Conservation (phyloP, 768 basidiomycete genomes). For the Naganishia onofrii region DNA sequence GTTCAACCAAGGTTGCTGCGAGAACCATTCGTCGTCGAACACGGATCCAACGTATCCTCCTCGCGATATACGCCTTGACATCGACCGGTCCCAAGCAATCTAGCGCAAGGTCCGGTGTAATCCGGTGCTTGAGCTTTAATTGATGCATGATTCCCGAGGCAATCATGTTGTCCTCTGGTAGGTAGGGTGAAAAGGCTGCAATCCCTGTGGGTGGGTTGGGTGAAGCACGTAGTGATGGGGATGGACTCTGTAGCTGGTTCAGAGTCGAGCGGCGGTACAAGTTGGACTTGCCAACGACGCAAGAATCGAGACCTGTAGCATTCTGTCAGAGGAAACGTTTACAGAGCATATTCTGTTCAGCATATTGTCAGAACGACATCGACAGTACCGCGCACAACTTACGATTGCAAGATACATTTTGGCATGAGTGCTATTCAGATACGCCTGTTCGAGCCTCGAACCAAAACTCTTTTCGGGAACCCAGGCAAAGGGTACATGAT, state of each 20-base stretch:
- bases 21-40: constrained; percentile 92
- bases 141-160: constrained; percentile 90
- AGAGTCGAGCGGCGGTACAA: constrained; percentile 86
- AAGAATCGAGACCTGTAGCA: constrained; percentile 81
- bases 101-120: constrained; percentile 84
- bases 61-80: constrained; percentile 75
- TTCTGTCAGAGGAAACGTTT: constrained; percentile 55
- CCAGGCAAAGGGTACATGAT: constrained; percentile 90
- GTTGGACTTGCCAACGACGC: constrained; percentile 95
- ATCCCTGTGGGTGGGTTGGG: constrained; percentile 60
- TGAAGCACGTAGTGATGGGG: constrained; percentile 37
- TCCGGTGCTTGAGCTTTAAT: constrained; percentile 76
- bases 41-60: constrained; percentile 92
- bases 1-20: constrained; percentile 80
- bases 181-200: constrained; percentile 75
- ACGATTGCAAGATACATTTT: constrained; percentile 93
- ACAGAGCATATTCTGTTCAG: no score
- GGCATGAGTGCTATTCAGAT: constrained; percentile 93
- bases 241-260: constrained; percentile 55
- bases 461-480: constrained; percentile 68
- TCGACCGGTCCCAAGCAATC: constrained; percentile 88
- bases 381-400: constrained; percentile 25
- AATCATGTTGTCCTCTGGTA: constrained; percentile 99
- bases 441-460: constrained; percentile 83
- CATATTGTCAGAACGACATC: no score